These are phyloP conservation scores for Metarhizium guizhouense DNA, from an alignment of 2,329 filamentous ascomycete genomes.

Conservation along the genomic window DNA sequence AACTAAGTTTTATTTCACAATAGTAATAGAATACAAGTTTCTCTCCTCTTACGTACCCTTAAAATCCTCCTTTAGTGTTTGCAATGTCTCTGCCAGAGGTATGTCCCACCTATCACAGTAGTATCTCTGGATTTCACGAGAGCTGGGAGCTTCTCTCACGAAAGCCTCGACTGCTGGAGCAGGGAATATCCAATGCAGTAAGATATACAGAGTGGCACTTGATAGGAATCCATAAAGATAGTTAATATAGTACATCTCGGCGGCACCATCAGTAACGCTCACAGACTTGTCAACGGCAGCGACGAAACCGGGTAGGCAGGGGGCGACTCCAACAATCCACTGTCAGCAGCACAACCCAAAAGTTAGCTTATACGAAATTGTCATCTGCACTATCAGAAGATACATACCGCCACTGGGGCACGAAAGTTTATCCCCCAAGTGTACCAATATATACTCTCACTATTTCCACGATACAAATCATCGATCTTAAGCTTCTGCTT, in stretches of 20 bases:
- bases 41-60: too few relatives aligned
- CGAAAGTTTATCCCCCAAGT: conserved; percentile 30
- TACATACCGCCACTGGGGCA: conserved; percentile 25
- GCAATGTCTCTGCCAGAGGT: too few relatives aligned
- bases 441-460: conserved; percentile 23
- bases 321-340: conserved; percentile 30
- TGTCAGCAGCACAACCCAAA: conserved; percentile 7
- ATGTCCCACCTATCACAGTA: too few relatives aligned
- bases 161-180: too few relatives aligned
- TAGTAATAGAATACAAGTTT: too few relatives aligned
- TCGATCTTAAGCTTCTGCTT: too few relatives aligned
- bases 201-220: conserved; percentile 21
- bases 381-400: not conserved
- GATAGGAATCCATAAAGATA: conserved; percentile 29
- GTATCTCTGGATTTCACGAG: too few relatives aligned
- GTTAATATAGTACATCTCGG: conserved; percentile 28
- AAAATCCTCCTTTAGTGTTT: too few relatives aligned
- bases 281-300: conserved; percentile 26
- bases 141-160: too few relatives aligned
- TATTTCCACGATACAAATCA: too few relatives aligned
- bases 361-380: too few relatives aligned
- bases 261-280: conserved; percentile 25
- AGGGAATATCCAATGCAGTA: conserved; percentile 23
- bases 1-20: too few relatives aligned
- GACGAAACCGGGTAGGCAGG: conserved; percentile 33